phyloP scores from a whole-genome alignment of 1,139 yeast species.

The Pneumocystis jirovecii region DNA sequence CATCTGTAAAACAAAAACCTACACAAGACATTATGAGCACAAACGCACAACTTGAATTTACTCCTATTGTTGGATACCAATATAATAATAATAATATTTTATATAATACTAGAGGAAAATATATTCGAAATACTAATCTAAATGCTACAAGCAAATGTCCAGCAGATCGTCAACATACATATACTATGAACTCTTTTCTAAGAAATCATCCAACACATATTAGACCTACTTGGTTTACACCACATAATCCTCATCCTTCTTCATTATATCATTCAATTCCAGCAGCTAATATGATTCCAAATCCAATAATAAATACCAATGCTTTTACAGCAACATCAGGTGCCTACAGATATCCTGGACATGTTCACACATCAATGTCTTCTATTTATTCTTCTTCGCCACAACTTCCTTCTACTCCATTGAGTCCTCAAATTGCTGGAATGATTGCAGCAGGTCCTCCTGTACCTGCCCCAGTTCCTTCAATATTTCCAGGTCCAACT shows the following conservation, averaged over 20 bases:
- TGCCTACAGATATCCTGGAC: not conserved
- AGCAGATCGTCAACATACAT: not conserved
- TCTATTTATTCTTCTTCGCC: not conserved
- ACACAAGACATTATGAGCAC: not conserved
- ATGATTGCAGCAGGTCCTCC: not conserved
- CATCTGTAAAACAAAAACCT: not conserved
- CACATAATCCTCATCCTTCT: not conserved
- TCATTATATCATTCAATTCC: not conserved
- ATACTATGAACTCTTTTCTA: not conserved
- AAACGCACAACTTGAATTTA: not conserved
- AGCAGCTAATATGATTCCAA: not conserved
- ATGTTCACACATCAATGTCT: not conserved
- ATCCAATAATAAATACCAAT: not conserved
- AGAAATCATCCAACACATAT: not conserved
- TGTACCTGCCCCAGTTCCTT: slow-evolving; percentile 11
- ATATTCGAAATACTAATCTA: not conserved
- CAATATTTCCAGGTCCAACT: slow-evolving; percentile 8
- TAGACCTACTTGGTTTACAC: not conserved
- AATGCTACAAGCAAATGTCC: not conserved
- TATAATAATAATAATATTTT: not conserved
- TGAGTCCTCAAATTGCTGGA: not conserved
- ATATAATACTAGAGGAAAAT: not conserved
- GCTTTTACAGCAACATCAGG: not conserved
- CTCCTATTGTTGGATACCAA: not conserved
- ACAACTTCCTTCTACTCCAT: not conserved